Conservation (phyloP, 768 basidiomycete species). For the Lactarius deliciosus region DNA sequence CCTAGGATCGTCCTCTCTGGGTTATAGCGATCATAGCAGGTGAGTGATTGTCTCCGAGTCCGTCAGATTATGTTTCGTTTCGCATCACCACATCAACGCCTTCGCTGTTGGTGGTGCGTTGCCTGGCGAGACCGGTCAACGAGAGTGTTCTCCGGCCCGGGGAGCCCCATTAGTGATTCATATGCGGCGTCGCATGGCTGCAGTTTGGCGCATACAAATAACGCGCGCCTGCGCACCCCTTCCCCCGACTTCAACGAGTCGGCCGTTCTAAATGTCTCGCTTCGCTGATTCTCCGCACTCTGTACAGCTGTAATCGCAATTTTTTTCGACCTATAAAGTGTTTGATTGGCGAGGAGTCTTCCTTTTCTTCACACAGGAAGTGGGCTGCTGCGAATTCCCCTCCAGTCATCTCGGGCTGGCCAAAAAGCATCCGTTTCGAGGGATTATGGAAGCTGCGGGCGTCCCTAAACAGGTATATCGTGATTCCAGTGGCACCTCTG, state of each 20-base stretch:
- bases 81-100: background rate
- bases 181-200: background rate
- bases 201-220: background rate
- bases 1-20: background rate
- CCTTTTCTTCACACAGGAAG: background rate
- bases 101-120: background rate
- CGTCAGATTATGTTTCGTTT: background rate
- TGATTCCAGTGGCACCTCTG: conserved; percentile 6
- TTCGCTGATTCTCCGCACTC: conserved; percentile 3
- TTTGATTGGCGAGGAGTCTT: background rate
- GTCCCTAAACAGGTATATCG: conserved; percentile 9
- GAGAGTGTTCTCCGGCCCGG: background rate
- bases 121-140: background rate
- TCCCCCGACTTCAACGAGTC: background rate
- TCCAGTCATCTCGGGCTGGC: background rate
- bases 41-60: background rate
- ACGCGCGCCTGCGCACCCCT: background rate
- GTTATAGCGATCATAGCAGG: background rate
- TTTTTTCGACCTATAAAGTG: background rate
- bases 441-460: conserved; percentile 12
- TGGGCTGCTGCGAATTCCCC: background rate
- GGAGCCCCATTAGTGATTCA: background rate
- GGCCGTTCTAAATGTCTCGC: background rate
- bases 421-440: background rate
- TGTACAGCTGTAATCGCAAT: conserved; percentile 6